A percentile compares a stretch with the other conserved stretches of the same genome.
Conservation (phyloP, 2,329 filamentous ascomycete species). For the Claviceps maximensis region DNA sequence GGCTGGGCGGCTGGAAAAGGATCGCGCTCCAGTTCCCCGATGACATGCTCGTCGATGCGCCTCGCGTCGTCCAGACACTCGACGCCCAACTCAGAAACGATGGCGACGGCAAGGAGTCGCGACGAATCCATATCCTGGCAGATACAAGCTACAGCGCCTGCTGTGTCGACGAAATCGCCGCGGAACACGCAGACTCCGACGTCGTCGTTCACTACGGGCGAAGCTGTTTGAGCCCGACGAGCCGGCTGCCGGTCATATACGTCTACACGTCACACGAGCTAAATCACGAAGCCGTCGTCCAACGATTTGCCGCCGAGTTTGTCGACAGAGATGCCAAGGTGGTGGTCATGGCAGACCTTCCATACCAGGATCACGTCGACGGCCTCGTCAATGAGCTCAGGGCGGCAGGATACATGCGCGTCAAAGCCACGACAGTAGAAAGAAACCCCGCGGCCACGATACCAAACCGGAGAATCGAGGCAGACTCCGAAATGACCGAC, state of each 20-base stretch:
- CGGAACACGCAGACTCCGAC: slow-evolving; percentile 82
- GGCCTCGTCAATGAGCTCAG: slow-evolving; percentile 41
- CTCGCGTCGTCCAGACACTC: slow-evolving; percentile 56
- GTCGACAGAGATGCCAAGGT: slow-evolving; percentile 48
- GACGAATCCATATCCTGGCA: slow-evolving; percentile 65
- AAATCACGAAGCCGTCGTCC: slow-evolving; percentile 40
- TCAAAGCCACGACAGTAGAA: slow-evolving; percentile 59
- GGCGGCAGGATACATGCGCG: slow-evolving; percentile 51
- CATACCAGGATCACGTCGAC: slow-evolving; percentile 63
- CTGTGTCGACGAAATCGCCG: slow-evolving; percentile 93
- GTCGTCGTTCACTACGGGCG: slow-evolving; percentile 90
- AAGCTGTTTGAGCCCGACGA: slow-evolving; percentile 82
- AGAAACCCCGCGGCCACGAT: slow-evolving; percentile 69
- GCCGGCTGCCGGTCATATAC: slow-evolving; percentile 75
- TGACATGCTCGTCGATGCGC: slow-evolving; percentile 76
- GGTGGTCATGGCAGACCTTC: slow-evolving; percentile 80
- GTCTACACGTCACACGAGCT: slow-evolving; percentile 70
- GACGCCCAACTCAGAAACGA: slow-evolving; percentile 13
- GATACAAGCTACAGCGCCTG: slow-evolving; percentile 96
- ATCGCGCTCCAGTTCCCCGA: slow-evolving; percentile 95
- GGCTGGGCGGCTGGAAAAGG: slow-evolving; percentile 54
- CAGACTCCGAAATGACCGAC: slow-evolving; percentile 22
- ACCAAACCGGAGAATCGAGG: slow-evolving; percentile 64
- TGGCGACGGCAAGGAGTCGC: slow-evolving; percentile 1
- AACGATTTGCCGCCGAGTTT: slow-evolving; percentile 57